Percentiles rank a stretch among this genome's conserved stretches.
phyloP scores from a whole-genome alignment of 345 rosid species.

The Aegle marmelos region DNA sequence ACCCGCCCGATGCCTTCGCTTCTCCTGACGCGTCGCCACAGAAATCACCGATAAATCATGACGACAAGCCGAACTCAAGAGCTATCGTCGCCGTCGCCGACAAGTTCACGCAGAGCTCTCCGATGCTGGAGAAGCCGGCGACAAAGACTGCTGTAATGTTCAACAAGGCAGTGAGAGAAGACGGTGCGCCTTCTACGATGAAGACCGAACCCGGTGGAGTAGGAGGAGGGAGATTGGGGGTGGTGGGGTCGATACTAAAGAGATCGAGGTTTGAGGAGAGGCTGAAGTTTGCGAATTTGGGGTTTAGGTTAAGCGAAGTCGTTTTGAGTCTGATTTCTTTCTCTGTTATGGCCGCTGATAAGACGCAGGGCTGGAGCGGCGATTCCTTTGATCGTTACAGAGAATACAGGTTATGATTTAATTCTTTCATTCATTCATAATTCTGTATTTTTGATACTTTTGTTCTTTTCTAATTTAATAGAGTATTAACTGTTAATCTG shows the following conservation, averaged over 20 bases:
- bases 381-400: conserved; percentile 92
- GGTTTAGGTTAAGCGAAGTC: conserved; percentile 63
- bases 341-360: conserved; percentile 93
- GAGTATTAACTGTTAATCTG: neutral
- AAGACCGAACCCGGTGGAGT: conserved; percentile 28
- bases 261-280: conserved; percentile 36
- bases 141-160: conserved; percentile 30
- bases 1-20: conserved; percentile 43
- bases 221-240: conserved; percentile 17
- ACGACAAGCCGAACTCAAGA: conserved; percentile 30
- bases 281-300: conserved; percentile 46
- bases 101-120: conserved; percentile 47
- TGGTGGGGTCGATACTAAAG: conserved; percentile 26
- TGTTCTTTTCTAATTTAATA: neutral
- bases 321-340: conserved; percentile 84
- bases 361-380: conserved; percentile 97
- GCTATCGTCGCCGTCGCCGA: conserved; percentile 44
- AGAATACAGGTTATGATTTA: conserved; percentile 66
- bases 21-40: conserved; percentile 63
- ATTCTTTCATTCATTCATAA: neutral
- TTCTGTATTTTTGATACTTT: neutral
- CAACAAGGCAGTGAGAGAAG: conserved; percentile 48
- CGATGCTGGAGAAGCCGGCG: conserved; percentile 23
- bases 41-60: conserved; percentile 19
- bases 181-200: conserved; percentile 22